Evolutionary conservation across 2,329 filamentous ascomycete species (phyloP).

Genomic region (Colletotrichum sublineola): DNA sequence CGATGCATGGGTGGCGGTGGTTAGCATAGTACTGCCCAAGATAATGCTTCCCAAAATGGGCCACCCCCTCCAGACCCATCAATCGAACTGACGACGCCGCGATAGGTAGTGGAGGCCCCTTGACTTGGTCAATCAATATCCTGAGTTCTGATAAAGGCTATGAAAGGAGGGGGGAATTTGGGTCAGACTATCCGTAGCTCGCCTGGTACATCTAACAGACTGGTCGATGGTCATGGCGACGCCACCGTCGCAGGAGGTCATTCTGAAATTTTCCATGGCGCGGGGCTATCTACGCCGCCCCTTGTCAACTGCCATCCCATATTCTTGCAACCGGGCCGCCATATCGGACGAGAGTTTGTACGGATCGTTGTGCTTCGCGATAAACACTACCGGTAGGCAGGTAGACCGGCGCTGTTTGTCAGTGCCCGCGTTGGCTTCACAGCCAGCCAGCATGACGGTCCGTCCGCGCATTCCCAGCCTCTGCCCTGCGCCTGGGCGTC

Average conservation of each 20-base stretch:
- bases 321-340: not conserved
- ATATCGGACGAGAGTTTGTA: constrained; percentile 21
- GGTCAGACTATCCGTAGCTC: constrained; percentile 1
- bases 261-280: constrained; percentile 28
- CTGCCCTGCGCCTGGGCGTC: constrained; percentile 33
- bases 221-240: constrained; percentile 26
- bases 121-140: not conserved
- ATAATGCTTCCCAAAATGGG: constrained; percentile 15
- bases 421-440: constrained; percentile 24
- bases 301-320: constrained; percentile 41
- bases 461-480: constrained; percentile 30
- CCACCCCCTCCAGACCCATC: not conserved
- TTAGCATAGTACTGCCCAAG: constrained; percentile 30
- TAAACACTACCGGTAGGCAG: too few relatives aligned
- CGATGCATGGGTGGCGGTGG: constrained; percentile 32
- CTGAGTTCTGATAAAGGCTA: constrained; percentile 19
- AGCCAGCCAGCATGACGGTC: not conserved
- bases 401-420: constrained; percentile 22
- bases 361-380: constrained; percentile 11
- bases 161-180: constrained; percentile 14
- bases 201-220: constrained; percentile 2
- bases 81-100: constrained; percentile 23
- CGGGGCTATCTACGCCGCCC: constrained; percentile 35
- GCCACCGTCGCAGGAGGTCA: constrained; percentile 39
- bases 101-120: constrained; percentile 27